phyloP scores from a whole-genome alignment of 176 grass and related monocot species.

The Musa schizocarpa region DNA sequence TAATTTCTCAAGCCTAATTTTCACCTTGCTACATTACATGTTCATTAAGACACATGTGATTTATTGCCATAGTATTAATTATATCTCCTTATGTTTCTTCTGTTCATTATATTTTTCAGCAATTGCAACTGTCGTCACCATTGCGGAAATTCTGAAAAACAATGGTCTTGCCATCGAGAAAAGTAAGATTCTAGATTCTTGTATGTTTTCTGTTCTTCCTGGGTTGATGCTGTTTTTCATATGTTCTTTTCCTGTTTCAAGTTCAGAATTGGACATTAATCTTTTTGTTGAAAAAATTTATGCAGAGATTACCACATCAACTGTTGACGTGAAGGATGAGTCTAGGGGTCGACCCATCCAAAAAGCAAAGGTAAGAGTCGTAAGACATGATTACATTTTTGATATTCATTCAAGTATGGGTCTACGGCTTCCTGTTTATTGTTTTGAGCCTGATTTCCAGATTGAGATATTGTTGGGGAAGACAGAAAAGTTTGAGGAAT shows the following conservation, averaged over 20 bases:
- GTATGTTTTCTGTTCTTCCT: neutral
- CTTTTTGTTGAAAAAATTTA: neutral
- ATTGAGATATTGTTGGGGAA: conserved; percentile 90
- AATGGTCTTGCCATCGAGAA: conserved; percentile 84
- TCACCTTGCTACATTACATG: neutral
- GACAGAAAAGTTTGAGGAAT: conserved; percentile 80
- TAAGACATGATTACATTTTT: neutral
- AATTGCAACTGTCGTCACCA: conserved; percentile 83
- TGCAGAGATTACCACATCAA: conserved; percentile 80
- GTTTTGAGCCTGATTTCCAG: conserved; percentile 15
- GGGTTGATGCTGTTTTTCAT: neutral
- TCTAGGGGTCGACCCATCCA: conserved; percentile 57
- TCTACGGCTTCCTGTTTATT: neutral
- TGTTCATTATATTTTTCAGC: conserved; percentile 40
- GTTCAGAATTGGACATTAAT: neutral
- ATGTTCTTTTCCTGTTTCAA: neutral
- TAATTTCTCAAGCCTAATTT: neutral
- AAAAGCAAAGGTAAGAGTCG: conserved; percentile 67
- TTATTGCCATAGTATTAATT: neutral
- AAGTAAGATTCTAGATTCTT: conserved; percentile 41
- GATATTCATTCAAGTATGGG: neutral
- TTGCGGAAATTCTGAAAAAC: conserved; percentile 94
- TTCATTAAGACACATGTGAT: neutral
- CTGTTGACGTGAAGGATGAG: conserved; percentile 80
- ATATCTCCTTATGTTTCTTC: neutral